phyloP scores from a whole-genome alignment of 192 early-diverging fungal genomes.

The Coemansia sp. region DNA sequence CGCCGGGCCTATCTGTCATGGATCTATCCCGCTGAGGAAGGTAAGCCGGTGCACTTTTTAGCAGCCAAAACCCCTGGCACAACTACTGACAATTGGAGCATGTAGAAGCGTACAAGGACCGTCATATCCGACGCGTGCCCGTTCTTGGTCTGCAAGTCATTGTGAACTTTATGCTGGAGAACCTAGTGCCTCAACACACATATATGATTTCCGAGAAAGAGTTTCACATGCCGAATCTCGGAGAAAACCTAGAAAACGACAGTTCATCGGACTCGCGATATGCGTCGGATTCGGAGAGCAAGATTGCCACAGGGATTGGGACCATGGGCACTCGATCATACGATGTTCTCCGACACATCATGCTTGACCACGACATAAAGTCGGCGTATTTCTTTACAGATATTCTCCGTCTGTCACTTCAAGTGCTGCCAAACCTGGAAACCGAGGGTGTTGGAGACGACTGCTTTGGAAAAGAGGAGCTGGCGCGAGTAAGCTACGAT shows the following conservation, averaged over 20 bases:
- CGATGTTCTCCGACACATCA: conserved; percentile 23
- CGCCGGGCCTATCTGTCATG: conserved; percentile 36
- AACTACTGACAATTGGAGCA: background rate
- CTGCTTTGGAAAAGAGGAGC: conserved; percentile 8
- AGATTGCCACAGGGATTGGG: conserved; percentile 4
- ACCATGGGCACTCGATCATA: conserved; percentile 21
- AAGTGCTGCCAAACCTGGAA: conserved; percentile 8
- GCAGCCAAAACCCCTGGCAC: background rate
- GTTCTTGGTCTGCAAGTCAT: conserved; percentile 29
- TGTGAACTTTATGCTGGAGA: conserved; percentile 28
- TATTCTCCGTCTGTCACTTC: conserved; percentile 31
- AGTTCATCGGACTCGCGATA: background rate
- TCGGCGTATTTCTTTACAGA: conserved; percentile 37
- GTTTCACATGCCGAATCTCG: conserved; percentile 25
- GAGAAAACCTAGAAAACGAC: background rate
- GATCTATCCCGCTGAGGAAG: conserved; percentile 34
- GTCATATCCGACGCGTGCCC: conserved; percentile 26
- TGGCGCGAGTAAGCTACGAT: conserved; percentile 22
- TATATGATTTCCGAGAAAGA: conserved; percentile 26
- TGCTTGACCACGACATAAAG: conserved; percentile 30
- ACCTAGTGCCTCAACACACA: conserved; percentile 26
- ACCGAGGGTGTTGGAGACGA: conserved; percentile 1
- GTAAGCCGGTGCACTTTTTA: conserved; percentile 6
- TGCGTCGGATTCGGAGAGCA: conserved; percentile 5
- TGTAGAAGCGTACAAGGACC: conserved; percentile 19